Conservation (phyloP, 805 yeast species). For the Schizosaccharomyces japonicus region DNA sequence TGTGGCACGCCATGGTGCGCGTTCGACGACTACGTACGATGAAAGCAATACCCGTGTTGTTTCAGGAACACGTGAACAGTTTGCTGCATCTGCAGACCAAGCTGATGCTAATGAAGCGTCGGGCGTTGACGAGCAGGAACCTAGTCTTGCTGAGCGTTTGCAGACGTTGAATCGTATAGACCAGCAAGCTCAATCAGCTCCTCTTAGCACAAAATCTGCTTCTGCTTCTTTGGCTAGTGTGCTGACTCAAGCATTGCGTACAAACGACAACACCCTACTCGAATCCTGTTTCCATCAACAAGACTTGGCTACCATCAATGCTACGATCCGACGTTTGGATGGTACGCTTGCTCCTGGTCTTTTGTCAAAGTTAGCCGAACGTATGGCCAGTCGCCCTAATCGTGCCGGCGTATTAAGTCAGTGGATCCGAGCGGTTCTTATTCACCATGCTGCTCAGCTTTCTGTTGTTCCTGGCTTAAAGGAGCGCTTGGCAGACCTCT, state of each 20-base stretch:
- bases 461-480: conserved; percentile 29
- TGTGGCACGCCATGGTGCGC: neutral
- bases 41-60: conserved; percentile 1
- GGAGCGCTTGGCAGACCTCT: conserved; percentile 32
- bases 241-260: conserved; percentile 67
- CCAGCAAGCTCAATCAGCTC: neutral
- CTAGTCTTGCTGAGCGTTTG: conserved; percentile 23
- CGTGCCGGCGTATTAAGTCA: conserved; percentile 26
- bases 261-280: conserved; percentile 64
- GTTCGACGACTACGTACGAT: neutral
- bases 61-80: conserved; percentile 6
- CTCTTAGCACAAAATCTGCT: conserved; percentile 16
- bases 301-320: conserved; percentile 29
- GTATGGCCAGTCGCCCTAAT: conserved; percentile 30
- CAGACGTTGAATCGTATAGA: conserved; percentile 16
- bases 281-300: conserved; percentile 50
- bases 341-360: conserved; percentile 22
- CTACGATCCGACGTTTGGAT: conserved; percentile 31
- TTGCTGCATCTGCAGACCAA: conserved; percentile 14
- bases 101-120: conserved; percentile 5
- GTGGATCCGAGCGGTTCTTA: conserved; percentile 67
- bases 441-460: conserved; percentile 44
- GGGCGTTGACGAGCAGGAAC: conserved; percentile 17
- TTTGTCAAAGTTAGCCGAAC: conserved; percentile 24
- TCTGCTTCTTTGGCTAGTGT: conserved; percentile 64